Base-by-base conservation (phyloP, 345 rosid genomes). In the Eucalyptus fibrosa region DNA sequence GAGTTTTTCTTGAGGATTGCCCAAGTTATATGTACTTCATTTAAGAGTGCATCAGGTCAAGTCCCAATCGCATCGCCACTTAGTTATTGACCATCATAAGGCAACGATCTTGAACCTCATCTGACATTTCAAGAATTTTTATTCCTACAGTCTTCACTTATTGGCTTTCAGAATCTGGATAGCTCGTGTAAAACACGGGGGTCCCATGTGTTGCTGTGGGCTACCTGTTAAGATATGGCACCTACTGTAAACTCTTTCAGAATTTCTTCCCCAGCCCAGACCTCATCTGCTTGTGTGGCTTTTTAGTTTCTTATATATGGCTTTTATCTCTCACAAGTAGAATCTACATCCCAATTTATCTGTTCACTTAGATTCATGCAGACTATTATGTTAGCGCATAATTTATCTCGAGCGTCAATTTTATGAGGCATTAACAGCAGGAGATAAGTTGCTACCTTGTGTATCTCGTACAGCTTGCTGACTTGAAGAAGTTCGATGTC, bases 401-500 rank as follows among this genome's bases (percentile, higher is more conserved):
- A 34, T 69, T 69, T 69, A 32, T 69, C 12, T 69, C 12, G 44
- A 69, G 81, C 7, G 3, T 69, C 81, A 69, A 34, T 34, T 69
- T 34, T 32, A 18, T 69, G 81, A 69, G 42, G 81, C 81, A 69
- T 5, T 19, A 69, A 69, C 44, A 69, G 44, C 24, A 18, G 82
- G 45, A 72, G 82, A 34, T 34, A 72, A 34, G 82, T 72, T 2
- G 26, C 82, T 8, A 94, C 97, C 95, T 95, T 90, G 59, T 89
- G 89, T 26, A 28, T 56, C 90, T 95, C 24, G 77, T 92, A 95
- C 19, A 45, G 88, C 89, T 90, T 55, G 11, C 91, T 89, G 82
- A 94, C 94, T n/a, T 80, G 81, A 62, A 28, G 88, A 12, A 95
- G 91, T 88, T 92, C 93, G 9, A 42, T 92, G 60, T 94, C 85